Percentiles rank a stretch among this genome's conserved stretches.
These are phyloP conservation scores for Leccinum obscurum DNA, from an alignment of 768 basidiomycete species.

Conservation along the genomic window DNA sequence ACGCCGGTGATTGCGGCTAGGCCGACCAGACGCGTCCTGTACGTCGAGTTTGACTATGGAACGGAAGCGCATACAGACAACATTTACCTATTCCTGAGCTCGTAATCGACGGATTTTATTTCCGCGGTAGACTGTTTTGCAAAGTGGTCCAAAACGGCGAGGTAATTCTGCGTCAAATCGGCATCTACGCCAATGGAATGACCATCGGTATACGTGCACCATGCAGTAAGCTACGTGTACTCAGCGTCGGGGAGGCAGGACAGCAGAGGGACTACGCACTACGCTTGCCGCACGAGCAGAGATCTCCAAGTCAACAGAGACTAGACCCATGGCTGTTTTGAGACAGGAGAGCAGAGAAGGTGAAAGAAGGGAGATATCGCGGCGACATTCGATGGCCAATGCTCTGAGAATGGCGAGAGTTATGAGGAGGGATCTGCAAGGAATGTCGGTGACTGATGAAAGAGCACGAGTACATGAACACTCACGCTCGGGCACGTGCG, in stretches of 20 bases:
- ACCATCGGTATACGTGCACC: conserved; percentile 90
- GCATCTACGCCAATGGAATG: conserved; percentile 79
- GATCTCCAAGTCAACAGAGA: conserved; percentile 72
- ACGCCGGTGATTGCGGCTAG: conserved; percentile 81
- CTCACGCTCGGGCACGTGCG: conserved; percentile 76
- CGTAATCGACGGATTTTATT: conserved; percentile 55
- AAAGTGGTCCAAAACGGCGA: conserved; percentile 66
- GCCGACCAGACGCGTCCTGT: conserved; percentile 81
- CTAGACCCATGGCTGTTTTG: conserved; percentile 51
- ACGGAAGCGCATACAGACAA: neutral
- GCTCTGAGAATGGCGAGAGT: conserved; percentile 81
- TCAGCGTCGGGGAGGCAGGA: neutral
- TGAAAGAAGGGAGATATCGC: conserved; percentile 76
- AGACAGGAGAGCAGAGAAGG: conserved; percentile 67
- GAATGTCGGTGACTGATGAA: neutral
- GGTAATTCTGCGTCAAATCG: conserved; percentile 65
- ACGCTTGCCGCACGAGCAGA: conserved; percentile 76
- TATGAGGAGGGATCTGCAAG: conserved; percentile 68
- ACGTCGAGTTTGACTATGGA: neutral
- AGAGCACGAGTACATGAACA: conserved; percentile 7
- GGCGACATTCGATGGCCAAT: conserved; percentile 82
- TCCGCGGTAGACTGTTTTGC: conserved; percentile 55
- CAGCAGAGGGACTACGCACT: conserved; percentile 44
- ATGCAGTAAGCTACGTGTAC: conserved; percentile 74
- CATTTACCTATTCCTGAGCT: conserved; percentile 70